Evolutionary conservation across 495 filamentous ascomycete species (phyloP), one percentile per base, ranked within the genome.

Genomic region (Penicillium canescens): DNA sequence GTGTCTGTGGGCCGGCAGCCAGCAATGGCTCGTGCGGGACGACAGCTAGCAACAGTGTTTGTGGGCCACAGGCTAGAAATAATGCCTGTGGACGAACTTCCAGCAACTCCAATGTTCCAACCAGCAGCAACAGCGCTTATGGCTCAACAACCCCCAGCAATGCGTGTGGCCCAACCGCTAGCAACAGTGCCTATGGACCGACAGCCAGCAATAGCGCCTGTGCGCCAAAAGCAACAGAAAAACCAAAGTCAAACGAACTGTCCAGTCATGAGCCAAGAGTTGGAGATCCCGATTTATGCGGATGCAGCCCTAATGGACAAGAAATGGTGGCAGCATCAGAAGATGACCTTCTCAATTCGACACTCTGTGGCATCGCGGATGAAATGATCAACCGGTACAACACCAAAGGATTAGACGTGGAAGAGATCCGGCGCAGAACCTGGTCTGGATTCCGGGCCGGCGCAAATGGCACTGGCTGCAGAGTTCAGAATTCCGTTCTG

Each of bases 301-400:
- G 60, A 31, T 74, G 69, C 47, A 24, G 50, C 3, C 43, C 65
- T 8, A 56, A 42, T 14, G 42, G 51, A 13, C 55, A 63, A 26
- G 48, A 12, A 4, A 13, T 23, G n/a, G 45, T 57, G n/a, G 56
- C 46, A 46, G 52, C 63, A 13, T 56, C 46, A 6, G 63, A 65
- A 38, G 61, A 63, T 18, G 61, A 68, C 43, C 44, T 69, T 33
- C 61, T 74, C 6, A 71, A 75, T 39, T 74, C 70, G 16, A 78
- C 74, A 7, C 63, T 78, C 26, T 76, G 73, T 47, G 63, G 61
- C 4, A 74, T 78, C 21, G 72, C 73, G 1, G 73, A 73, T 43
- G 68, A 74, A 24, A 46, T 76, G 21, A 61, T 78, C 33, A 54
- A 57, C 10, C 72, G 72, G 26, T 75, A 75, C 51, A 78, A 76